Evolutionary conservation across 2,329 filamentous ascomycete species (phyloP).

Genomic region (Penicillium sp.): DNA sequence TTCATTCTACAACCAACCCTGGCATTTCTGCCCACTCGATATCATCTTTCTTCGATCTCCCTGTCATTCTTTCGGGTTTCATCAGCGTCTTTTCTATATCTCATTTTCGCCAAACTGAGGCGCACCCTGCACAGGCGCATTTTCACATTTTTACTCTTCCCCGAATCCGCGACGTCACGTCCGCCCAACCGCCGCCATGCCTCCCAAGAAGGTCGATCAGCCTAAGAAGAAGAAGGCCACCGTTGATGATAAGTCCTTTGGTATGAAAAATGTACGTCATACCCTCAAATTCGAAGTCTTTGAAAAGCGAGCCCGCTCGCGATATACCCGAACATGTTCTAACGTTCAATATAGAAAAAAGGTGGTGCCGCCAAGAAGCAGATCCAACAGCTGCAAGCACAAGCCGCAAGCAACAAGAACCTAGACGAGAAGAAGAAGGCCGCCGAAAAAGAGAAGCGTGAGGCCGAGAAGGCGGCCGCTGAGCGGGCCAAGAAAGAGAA

Average conservation of each 20-base stretch:
- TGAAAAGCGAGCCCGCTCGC: background rate
- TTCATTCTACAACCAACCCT: conserved; percentile 7
- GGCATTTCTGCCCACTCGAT: conserved; percentile 7
- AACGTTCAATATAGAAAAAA: conserved; percentile 65
- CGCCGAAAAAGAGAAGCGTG: conserved; percentile 62
- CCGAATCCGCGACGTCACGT: conserved; percentile 12
- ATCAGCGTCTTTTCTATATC: conserved; percentile 17
- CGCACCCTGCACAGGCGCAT: conserved; percentile 17
- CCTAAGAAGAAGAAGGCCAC: conserved; percentile 50
- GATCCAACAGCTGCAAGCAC: conserved; percentile 77
- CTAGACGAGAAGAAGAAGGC: conserved; percentile 82
- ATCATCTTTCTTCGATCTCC: conserved; percentile 6
- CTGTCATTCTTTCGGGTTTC: conserved; percentile 15
- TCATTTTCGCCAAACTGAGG: conserved; percentile 3
- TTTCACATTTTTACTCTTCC: conserved; percentile 17
- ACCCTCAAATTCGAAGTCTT: background rate
- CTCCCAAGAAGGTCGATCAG: conserved; percentile 47
- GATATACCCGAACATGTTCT: conserved; percentile 12
- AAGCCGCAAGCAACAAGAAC: conserved; percentile 70
- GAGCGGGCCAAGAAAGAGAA: conserved; percentile 80
- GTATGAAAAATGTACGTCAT: conserved; percentile 82
- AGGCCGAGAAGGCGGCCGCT: conserved; percentile 86
- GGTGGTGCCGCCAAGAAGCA: conserved; percentile 84
- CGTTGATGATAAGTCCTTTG: conserved; percentile 95
- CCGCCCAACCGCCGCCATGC: conserved; percentile 41